A percentile compares a stretch with the other conserved stretches of the same genome.
These are phyloP conservation scores for Gnomoniopsis smithogilvyi DNA, from an alignment of 2,329 filamentous ascomycete genomes.

Conservation along the genomic window DNA sequence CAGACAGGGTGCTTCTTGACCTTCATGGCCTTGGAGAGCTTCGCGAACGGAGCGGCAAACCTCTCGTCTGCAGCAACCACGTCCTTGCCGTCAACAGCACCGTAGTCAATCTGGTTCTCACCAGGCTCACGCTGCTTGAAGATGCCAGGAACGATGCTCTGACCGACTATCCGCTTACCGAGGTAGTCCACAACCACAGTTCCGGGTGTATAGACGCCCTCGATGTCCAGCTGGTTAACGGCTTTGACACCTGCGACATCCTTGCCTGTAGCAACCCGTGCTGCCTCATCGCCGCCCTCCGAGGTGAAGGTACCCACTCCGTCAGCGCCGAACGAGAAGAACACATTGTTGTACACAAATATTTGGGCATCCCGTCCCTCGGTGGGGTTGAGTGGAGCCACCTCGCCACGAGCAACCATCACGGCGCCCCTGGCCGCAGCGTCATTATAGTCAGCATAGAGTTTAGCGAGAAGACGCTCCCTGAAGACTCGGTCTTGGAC, in stretches of 20 bases:
- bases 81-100: constrained; percentile 95
- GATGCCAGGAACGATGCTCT: constrained; percentile 97
- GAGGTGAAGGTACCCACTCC: constrained; percentile 96
- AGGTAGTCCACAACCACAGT: constrained; percentile 97
- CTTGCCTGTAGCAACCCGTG: constrained; percentile 92
- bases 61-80: constrained; percentile 86
- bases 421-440: constrained; percentile 90
- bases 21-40: constrained; percentile 84
- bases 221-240: constrained; percentile 96
- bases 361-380: constrained; percentile 93
- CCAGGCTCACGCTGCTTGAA: constrained; percentile 98
- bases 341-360: constrained; percentile 99
- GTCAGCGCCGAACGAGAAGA: constrained; percentile 97
- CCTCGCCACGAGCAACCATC: constrained; percentile 86
- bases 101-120: constrained; percentile 98
- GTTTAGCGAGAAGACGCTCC: constrained; percentile 88
- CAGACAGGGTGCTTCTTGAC: constrained; percentile 96
- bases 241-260: constrained; percentile 91
- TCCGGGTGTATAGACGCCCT: constrained; percentile 89
- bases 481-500: constrained; percentile 96
- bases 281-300: constrained; percentile 95
- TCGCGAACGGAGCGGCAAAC: constrained; percentile 80
- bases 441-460: constrained; percentile 97
- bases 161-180: constrained; percentile 93
- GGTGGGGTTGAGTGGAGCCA: constrained; percentile 90